Evolutionary conservation across 805 yeast species (phyloP).

Genomic region (Candida sakaeoensis): DNA sequence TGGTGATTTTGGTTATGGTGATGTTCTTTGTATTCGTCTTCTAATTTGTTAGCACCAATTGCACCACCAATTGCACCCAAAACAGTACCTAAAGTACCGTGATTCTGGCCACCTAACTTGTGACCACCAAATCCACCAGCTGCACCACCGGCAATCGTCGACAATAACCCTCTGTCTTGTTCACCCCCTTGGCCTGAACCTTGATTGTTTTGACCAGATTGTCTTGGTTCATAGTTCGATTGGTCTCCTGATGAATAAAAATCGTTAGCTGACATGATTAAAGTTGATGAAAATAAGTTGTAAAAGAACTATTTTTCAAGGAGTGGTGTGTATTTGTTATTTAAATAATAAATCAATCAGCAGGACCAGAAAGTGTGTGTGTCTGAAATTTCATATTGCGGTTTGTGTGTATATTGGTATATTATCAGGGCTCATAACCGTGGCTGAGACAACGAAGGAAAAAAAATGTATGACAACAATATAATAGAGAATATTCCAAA

Average conservation of each 20-base stretch:
- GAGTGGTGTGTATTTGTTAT: neutral
- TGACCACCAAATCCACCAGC: constrained; percentile 54
- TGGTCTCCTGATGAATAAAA: constrained; percentile 46
- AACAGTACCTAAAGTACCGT: constrained; percentile 42
- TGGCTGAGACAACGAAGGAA: neutral
- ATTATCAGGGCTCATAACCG: neutral
- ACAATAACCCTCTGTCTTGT: constrained; percentile 39
- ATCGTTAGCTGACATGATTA: constrained; percentile 54
- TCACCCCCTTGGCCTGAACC: constrained; percentile 3
- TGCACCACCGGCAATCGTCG: constrained; percentile 48
- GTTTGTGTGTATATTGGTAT: neutral
- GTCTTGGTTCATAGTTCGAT: constrained; percentile 24
- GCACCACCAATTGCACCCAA: constrained; percentile 58
- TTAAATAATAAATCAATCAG: neutral
- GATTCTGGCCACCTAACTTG: constrained; percentile 34
- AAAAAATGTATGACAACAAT: neutral
- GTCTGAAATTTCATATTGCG: neutral
- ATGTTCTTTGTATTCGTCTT: constrained; percentile 32
- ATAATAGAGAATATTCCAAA: too few species aligned
- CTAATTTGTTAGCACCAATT: constrained; percentile 47
- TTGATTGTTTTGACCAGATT: constrained; percentile 23
- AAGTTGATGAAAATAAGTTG: neutral
- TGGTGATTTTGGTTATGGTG: constrained; percentile 12
- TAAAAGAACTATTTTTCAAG: neutral
- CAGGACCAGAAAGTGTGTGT: neutral